Evolutionary conservation across 352 stramenopile species (phyloP), one percentile per base, ranked within the genome.

Genomic region (Phytophthora ohioensis): DNA sequence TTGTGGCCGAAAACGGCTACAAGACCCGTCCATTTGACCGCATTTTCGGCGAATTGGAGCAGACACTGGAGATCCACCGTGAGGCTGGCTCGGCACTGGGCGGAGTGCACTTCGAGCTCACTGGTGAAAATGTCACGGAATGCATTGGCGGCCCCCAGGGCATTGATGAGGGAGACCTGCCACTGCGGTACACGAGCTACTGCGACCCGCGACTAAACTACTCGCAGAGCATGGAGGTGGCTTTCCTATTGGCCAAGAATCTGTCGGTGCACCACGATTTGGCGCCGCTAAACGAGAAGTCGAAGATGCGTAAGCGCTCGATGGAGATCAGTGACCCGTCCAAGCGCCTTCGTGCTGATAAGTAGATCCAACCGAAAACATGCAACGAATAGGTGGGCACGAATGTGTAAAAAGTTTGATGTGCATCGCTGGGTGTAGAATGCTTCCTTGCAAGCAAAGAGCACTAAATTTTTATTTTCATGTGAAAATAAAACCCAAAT

Each of bases 171-270:
- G 81, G 91, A 11, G 95, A 98, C 62, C 82, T 99, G 34, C 88
- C 81, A 17, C 79, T 94, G 66, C 89, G 94, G 61, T 99, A 99
- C 91, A 93, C 96, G 64, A 99, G 97, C 59, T 96, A 94, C 74
- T 99, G 98, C 72, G 98, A 99, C 88, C 98, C 98, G 48, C 91
- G 98, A 51, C 86, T 99, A 51, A 99, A 99, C 83, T 98, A 98
- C 76, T 97, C 91, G 64, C 98, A 99, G 85, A 97, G 96, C 48
- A 93, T 99, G 85, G 97, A 99, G 75, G 88, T 99, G 54, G 97
- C 97, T 15, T 99, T 99, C 76, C 79, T 99, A 63, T 90, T 99
- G 64, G 96, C 97, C 52, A 98, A 99, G 76, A 88, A 84, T 61
- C 65, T 94, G 54, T 92, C 86, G 9, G 73, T 88, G 53, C 84